Evolutionary conservation across 148 eudicot species (phyloP).

Genomic region (Limonium bicolor): DNA sequence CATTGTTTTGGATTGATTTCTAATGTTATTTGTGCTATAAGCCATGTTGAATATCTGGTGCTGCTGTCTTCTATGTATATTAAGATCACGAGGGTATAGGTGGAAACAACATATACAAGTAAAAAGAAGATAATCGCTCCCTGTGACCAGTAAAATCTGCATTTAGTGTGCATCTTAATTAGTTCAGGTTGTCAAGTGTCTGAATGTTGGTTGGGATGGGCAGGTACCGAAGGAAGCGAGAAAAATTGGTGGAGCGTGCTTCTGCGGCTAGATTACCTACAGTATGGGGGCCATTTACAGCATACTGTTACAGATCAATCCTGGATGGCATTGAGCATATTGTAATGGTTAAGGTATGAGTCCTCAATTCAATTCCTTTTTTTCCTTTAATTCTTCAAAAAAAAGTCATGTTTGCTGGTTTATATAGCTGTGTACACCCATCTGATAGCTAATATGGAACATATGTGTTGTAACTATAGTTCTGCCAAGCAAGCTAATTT

Average conservation of each 20-base stretch:
- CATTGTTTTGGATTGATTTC: too few species aligned
- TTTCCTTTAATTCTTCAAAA: too few species aligned
- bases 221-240: constrained; percentile 61
- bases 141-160: too few species aligned
- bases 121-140: too few species aligned
- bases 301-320: constrained; percentile 44
- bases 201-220: constrained; percentile 3
- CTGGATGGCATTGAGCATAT: constrained; percentile 60
- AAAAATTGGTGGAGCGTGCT: constrained; percentile 35
- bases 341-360: constrained; percentile 56
- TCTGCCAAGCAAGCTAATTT: too few species aligned
- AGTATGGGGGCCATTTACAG: constrained; percentile 51
- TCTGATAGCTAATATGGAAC: not conserved
- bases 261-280: constrained; percentile 58
- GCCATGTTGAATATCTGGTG: too few species aligned
- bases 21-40: too few species aligned
- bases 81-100: too few species aligned
- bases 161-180: not conserved
- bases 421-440: not conserved
- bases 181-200: not conserved
- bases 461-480: not conserved
- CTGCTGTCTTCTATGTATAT: too few species aligned
- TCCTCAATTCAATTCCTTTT: not conserved
- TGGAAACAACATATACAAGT: too few species aligned
- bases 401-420: not conserved